Evolutionary conservation across 345 rosid species (phyloP), one percentile per base, ranked within the genome.

Genomic region (Arabidopsis suecica): DNA sequence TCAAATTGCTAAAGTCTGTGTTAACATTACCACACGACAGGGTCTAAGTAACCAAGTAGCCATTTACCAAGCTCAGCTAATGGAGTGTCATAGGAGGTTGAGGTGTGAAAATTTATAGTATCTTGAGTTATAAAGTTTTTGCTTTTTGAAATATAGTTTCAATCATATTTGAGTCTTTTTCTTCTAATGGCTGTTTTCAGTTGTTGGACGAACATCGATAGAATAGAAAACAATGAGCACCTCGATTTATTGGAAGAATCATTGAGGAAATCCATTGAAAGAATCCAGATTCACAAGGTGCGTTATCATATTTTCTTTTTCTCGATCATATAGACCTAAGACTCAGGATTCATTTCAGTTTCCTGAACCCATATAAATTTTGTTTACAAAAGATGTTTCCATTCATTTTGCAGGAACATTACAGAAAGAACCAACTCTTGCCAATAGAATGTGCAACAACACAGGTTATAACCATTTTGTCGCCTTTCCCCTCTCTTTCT

Each of bases 161-260:
- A 25, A 0, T 37, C 54, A 55, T 61, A 63, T 62, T 2, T 25
- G 41, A 62, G 16, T 61, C 25, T 11, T 70, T 10, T 54, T 30
- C 36, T 57, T 10, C 12, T 71, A 53, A 54, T 57, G 48, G 48
- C 33, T 82, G 61, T 45, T 84, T 80, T 61, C 90, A 89, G 97
- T 82, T 87, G 79, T 77, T 93, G 93, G 97, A 82, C 74, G 57
- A 85, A 85, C 81, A 91, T 86, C 3, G 88, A 86, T 69, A 84
- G 86, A 75, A 77, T 93, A 79, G 89, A 89, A 64, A 87, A 76
- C 80, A 61, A 86, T 9, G 92, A 86, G 67, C 87, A 87, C 74
- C 87, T 89, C 62, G 64, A 72, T 70, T 86, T 84, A 83, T 87
- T 93, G 92, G 98, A 93, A 80, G 88, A 89, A 47, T 89, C 89